Base-by-base conservation (phyloP, 768 basidiomycete species). In the Arthromyces matolae region DNA sequence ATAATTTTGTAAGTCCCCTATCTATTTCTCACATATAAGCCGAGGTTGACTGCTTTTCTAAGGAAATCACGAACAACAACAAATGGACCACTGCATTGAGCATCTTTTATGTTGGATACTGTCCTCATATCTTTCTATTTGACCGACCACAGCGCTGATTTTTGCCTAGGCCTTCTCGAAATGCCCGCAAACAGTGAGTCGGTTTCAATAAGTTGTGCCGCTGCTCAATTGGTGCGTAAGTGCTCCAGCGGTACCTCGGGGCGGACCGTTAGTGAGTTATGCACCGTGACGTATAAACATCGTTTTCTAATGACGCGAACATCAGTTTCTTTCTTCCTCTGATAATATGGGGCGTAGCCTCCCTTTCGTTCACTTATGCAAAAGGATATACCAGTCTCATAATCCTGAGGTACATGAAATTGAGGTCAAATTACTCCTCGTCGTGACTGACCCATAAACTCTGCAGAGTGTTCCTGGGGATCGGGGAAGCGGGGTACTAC, bases 21-120 rank as follows among this genome's bases (percentile, higher is more conserved):
- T n/a, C n/a, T n/a, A n/a, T n/a, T n/a, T n/a, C n/a, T n/a, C n/a
- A n/a, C n/a, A n/a, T n/a, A n/a, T n/a, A n/a, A n/a, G n/a, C n/a
- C n/a, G n/a, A n/a, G n/a, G n/a, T n/a, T n/a, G n/a, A n/a, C n/a
- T n/a, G n/a, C n/a, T n/a, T n/a, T 23, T 12, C 36, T 4, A 32
- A 79, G 77, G 78, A 71, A 18, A 71, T 81, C 41, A 71, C 73
- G 18, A 61, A 66, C 35, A 81, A 81, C 55, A 66, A 74, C 50
- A 76, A 72, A 60, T 80, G 79, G 79, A 80, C 79, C 0, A 59
- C 80, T 8, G 79, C 71, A 3, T 59, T 80, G 36, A 78, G 77
- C 48, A 78, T 81, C 20, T 81, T 81, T 61, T 80, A 81, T 48
- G 77, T 79, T 23, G 79, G 79, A 37, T 81, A 81, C 53, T 80